Evolutionary conservation across 768 basidiomycete genomes (phyloP).

Genomic region (Termitomyces heimii): DNA sequence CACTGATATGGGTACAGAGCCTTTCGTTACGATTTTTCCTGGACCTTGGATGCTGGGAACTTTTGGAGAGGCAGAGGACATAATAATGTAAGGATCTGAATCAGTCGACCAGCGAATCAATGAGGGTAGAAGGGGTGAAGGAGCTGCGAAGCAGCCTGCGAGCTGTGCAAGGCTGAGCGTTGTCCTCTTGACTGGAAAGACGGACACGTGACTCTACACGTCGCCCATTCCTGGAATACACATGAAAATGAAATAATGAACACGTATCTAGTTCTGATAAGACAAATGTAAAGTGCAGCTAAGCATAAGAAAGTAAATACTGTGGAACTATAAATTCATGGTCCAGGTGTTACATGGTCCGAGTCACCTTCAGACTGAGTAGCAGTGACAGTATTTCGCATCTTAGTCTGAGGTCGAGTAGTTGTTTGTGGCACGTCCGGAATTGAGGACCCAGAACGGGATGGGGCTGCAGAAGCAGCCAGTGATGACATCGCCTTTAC

Average conservation of each 20-base stretch:
- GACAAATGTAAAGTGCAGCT: not conserved
- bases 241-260: not conserved
- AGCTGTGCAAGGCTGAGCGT: not conserved
- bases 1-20: constrained; percentile 33
- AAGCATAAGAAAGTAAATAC: not conserved
- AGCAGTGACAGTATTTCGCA: constrained; percentile 57
- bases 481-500: constrained; percentile 32
- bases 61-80: constrained; percentile 18
- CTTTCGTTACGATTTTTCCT: constrained; percentile 29
- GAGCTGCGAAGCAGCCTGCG: constrained; percentile 6
- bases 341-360: constrained; percentile 29
- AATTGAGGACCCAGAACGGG: constrained; percentile 49
- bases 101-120: constrained; percentile 15
- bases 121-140: constrained; percentile 6
- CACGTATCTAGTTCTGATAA: not conserved
- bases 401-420: constrained; percentile 54
- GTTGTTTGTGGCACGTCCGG: constrained; percentile 33
- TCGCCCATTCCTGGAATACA: not conserved
- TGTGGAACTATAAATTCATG: constrained; percentile 12
- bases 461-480: constrained; percentile 46
- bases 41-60: constrained; percentile 26
- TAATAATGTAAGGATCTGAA: not conserved
- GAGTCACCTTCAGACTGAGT: constrained; percentile 45
- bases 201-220: constrained; percentile 13
- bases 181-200: not conserved